Percentiles rank a stretch among this genome's conserved stretches.
These are phyloP conservation scores for Colletotrichum limetticola DNA, from an alignment of 2,329 filamentous ascomycete species.

Conservation along the genomic window DNA sequence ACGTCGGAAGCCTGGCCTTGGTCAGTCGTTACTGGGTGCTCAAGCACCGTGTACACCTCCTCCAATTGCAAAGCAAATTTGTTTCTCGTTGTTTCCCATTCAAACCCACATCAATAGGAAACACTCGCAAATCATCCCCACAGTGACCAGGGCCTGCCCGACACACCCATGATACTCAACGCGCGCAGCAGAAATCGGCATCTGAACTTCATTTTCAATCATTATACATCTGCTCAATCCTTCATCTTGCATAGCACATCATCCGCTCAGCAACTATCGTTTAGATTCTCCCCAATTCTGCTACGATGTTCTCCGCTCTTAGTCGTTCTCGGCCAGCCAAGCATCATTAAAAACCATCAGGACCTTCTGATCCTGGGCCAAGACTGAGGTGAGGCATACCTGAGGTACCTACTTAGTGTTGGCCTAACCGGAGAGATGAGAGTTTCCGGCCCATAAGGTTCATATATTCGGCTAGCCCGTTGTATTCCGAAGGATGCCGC, in stretches of 20 bases:
- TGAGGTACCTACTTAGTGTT: too few relatives aligned
- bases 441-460: neutral
- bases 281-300: neutral
- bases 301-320: neutral
- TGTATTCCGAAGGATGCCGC: neutral
- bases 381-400: neutral
- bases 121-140: neutral
- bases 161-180: neutral
- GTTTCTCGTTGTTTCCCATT: constrained; percentile 8
- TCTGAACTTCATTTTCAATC: neutral
- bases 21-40: neutral
- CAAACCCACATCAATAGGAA: constrained; percentile 28
- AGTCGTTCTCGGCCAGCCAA: neutral
- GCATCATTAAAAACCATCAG: neutral
- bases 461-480: neutral
- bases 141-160: neutral
- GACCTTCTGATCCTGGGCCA: neutral
- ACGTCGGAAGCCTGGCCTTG: neutral
- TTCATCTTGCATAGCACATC: neutral
- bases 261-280: neutral
- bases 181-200: neutral
- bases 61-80: neutral
- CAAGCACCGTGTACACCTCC: neutral
- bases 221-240: neutral
- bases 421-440: neutral